These are phyloP conservation scores for Gentiana dahurica DNA, from an alignment of 257 asterid species.

Conservation along the genomic window DNA sequence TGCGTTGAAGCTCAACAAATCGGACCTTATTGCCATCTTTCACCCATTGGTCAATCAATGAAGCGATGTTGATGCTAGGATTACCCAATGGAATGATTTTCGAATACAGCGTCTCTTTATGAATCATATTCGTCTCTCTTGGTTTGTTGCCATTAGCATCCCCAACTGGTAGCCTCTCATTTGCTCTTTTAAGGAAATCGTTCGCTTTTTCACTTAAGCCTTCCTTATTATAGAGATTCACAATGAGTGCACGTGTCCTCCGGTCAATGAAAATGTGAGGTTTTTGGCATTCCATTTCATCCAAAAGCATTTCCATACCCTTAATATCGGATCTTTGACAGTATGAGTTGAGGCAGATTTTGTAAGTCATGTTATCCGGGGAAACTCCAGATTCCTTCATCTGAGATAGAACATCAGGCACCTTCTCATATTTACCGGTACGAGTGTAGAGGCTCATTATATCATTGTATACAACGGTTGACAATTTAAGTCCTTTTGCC, in stretches of 20 bases:
- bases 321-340: conserved; percentile 53
- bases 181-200: conserved; percentile 43
- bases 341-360: conserved; percentile 69
- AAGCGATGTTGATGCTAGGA: conserved; percentile 41
- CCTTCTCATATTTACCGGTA: conserved; percentile 35
- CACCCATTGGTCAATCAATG: conserved; percentile 14
- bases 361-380: conserved; percentile 69
- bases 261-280: conserved; percentile 43
- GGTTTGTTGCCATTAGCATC: conserved; percentile 27
- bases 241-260: conserved; percentile 66
- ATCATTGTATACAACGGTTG: conserved; percentile 51
- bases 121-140: conserved; percentile 8
- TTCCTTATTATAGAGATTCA: conserved; percentile 51
- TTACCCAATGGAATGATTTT: conserved; percentile 75
- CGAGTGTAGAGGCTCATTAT: conserved; percentile 59
- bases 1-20: no score
- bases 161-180: conserved; percentile 40
- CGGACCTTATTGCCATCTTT: no score
- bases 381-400: conserved; percentile 42
- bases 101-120: conserved; percentile 40
- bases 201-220: conserved; percentile 45
- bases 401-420: conserved; percentile 35
- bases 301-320: conserved; percentile 52
- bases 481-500: conserved; percentile 42
- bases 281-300: conserved; percentile 55